phyloP scores from a whole-genome alignment of 169 alveolate species.

The Plasmodium gallinaceum region DNA sequence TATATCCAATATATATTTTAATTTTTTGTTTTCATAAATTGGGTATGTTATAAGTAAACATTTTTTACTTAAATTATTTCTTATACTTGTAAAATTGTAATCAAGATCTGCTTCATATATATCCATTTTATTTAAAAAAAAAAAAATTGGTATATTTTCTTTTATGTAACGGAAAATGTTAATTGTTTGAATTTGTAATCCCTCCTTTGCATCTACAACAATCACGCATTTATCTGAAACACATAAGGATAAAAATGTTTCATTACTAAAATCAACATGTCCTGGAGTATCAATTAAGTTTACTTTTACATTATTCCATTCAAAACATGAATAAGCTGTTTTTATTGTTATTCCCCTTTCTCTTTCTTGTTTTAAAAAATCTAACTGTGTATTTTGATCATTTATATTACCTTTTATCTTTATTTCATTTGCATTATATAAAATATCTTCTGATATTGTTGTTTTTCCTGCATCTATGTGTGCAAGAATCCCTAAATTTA shows the following conservation, averaged over 20 bases:
- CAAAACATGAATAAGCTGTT: slow-evolving; percentile 92
- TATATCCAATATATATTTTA: slow-evolving; percentile 61
- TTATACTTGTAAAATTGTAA: slow-evolving; percentile 39
- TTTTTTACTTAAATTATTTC: slow-evolving; percentile 52
- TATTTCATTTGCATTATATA: slow-evolving; percentile 87
- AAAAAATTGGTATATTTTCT: slow-evolving; percentile 89
- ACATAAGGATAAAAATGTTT: slow-evolving; percentile 89
- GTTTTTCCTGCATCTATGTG: slow-evolving; percentile 94
- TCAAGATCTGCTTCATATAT: slow-evolving; percentile 75
- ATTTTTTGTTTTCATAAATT: slow-evolving; percentile 35
- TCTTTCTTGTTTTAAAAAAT: slow-evolving; percentile 89
- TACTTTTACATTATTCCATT: slow-evolving; percentile 85
- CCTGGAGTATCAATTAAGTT: slow-evolving; percentile 95
- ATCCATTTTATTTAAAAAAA: slow-evolving; percentile 93
- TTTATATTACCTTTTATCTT: slow-evolving; percentile 85
- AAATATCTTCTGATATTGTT: slow-evolving; percentile 90
- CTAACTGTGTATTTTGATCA: slow-evolving; percentile 92
- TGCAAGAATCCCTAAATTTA: slow-evolving; percentile 90
- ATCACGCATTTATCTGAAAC: slow-evolving; percentile 93
- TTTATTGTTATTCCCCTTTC: slow-evolving; percentile 93
- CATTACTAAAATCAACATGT: slow-evolving; percentile 94
- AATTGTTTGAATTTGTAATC: slow-evolving; percentile 90
- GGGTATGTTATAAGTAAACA: slow-evolving; percentile 69
- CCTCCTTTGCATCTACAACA: slow-evolving; percentile 92
- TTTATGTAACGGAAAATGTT: slow-evolving; percentile 90